These are phyloP conservation scores for Teratosphaeria nubilosa DNA, from an alignment of 2,329 filamentous ascomycete genomes.

Conservation along the genomic window DNA sequence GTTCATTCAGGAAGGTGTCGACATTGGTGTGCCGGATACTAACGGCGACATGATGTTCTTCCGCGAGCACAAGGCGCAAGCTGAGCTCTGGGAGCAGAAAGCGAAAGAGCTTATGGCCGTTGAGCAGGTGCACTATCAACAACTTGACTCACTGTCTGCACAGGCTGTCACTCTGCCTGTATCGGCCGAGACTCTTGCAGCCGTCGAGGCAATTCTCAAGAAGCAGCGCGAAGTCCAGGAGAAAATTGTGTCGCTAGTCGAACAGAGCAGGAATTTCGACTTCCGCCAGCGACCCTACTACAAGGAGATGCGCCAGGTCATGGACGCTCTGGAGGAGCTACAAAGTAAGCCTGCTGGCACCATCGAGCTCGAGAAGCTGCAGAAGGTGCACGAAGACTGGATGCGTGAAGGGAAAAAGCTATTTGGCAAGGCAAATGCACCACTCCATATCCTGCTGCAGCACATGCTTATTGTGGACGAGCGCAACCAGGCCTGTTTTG, in stretches of 20 bases:
- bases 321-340: slow-evolving; percentile 75
- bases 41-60: slow-evolving; percentile 72
- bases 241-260: slow-evolving; percentile 71
- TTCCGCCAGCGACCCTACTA: slow-evolving; percentile 76
- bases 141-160: slow-evolving; percentile 79
- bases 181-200: slow-evolving; percentile 64
- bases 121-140: slow-evolving; percentile 84
- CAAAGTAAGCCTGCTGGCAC: slow-evolving; percentile 90
- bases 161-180: slow-evolving; percentile 77
- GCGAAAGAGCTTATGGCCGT: slow-evolving; percentile 87
- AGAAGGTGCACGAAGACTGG: slow-evolving; percentile 95
- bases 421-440: slow-evolving; percentile 95
- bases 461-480: slow-evolving; percentile 91
- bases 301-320: slow-evolving; percentile 77
- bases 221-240: slow-evolving; percentile 93
- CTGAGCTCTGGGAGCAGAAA: slow-evolving; percentile 84
- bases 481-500: slow-evolving; percentile 84
- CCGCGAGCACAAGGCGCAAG: slow-evolving; percentile 63
- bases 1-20: slow-evolving; percentile 66
- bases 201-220: slow-evolving; percentile 83
- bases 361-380: slow-evolving; percentile 84
- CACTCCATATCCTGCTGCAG: slow-evolving; percentile 85
- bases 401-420: slow-evolving; percentile 97
- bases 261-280: slow-evolving; percentile 65
- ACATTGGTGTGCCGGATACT: slow-evolving; percentile 66